Base-by-base conservation (phyloP, 2,329 filamentous ascomycete genomes). In the Fusarium verticillioides region DNA sequence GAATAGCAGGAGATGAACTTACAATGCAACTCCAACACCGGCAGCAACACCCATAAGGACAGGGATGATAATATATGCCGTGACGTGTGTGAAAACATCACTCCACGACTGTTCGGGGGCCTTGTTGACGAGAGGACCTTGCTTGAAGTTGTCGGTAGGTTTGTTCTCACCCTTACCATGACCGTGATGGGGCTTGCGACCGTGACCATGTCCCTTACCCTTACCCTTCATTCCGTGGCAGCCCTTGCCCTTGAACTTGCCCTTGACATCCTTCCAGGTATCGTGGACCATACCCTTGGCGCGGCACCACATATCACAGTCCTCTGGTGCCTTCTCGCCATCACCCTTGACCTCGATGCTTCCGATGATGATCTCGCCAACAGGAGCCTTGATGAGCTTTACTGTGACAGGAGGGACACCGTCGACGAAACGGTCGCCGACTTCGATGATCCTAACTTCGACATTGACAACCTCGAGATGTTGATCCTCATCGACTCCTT, bases 11-110 rank as follows among this genome's bases (percentile, higher is more conserved):
- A n/a, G 13, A 34, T 32, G 49, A 40, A 85, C 86, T 79, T 84
- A 88, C 86, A 93, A 80, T 81, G 91, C 92, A 71, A 92, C 90
- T 36, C 87, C 86, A 61, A 94, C 87, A 78, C 92, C 93, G 49
- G 91, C 90, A 30, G 90, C 86, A 72, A 94, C 86, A 66, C 93
- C 93, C 72, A 94, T 86, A 59, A 92, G 82, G 60, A 94, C 85
- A 4, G 93, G 92, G 43, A 94, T 84, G 53, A 94, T 80, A 49
- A 94, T 87, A 69, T 91, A 89, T 42, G 89, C 84, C 70, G 88
- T 85, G 56, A 92, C 85, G 75, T 88, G 88, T 77, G 85, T 85
- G 52, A 90, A 73, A 32, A 90, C 81, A 68, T 85, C 82, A 60
- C 83, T 80, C 82, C 88, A 87, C 62, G 75, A 79, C 73, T 80